These are phyloP conservation scores for Auricularia sp. DNA, from an alignment of 768 basidiomycete genomes.

Conservation along the genomic window DNA sequence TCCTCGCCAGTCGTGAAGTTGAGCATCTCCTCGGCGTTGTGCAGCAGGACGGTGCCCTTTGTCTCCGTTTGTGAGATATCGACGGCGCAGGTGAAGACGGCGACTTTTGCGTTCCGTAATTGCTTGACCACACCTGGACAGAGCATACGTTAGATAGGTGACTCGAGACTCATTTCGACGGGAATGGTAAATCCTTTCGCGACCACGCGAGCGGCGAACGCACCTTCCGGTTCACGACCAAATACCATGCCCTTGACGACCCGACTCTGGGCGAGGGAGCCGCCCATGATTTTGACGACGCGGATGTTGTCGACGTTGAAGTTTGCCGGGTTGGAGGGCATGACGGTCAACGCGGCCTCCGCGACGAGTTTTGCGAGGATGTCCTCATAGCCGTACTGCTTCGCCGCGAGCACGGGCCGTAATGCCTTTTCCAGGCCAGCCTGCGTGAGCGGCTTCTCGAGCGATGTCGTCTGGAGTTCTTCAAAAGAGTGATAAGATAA, in stretches of 20 bases:
- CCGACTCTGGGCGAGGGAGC: slow-evolving; percentile 69
- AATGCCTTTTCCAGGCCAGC: slow-evolving; percentile 64
- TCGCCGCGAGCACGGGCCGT: slow-evolving; percentile 88
- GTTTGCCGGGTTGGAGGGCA: slow-evolving; percentile 79
- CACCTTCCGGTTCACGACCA: slow-evolving; percentile 85
- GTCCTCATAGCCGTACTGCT: slow-evolving; percentile 93
- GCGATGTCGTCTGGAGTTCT: neutral
- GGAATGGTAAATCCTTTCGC: too few species aligned
- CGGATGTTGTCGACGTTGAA: slow-evolving; percentile 99
- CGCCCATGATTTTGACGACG: slow-evolving; percentile 98
- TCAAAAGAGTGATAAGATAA: neutral
- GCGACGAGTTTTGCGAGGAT: slow-evolving; percentile 74
- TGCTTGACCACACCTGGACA: slow-evolving; percentile 69
- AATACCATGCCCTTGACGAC: slow-evolving; percentile 99
- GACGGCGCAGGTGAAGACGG: slow-evolving; percentile 86
- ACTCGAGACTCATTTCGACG: too few species aligned
- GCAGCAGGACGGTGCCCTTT: slow-evolving; percentile 94
- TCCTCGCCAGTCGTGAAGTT: slow-evolving; percentile 96
- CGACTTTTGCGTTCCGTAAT: slow-evolving; percentile 79
- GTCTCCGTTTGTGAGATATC: slow-evolving; percentile 97
- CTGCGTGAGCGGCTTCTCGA: slow-evolving; percentile 46
- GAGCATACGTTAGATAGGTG: neutral
- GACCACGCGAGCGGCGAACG: too few species aligned
- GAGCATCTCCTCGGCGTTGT: slow-evolving; percentile 92
- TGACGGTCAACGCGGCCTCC: slow-evolving; percentile 85